A percentile compares a stretch with the other conserved stretches of the same genome.
phyloP scores from a whole-genome alignment of 495 filamentous ascomycete genomes.

The Chaetomium fimeti region DNA sequence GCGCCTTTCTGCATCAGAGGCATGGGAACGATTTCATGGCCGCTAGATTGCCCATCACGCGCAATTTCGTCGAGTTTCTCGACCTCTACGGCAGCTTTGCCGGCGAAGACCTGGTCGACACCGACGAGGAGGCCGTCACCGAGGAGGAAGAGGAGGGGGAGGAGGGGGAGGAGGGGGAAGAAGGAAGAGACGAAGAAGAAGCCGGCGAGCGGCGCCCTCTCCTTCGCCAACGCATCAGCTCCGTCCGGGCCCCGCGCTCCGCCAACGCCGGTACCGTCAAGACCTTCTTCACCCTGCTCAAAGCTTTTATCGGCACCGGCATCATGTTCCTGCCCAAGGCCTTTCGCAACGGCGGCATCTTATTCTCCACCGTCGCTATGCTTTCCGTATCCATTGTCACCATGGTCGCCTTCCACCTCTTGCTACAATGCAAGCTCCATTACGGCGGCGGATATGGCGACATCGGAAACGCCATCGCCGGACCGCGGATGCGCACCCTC shows the following conservation, averaged over 20 bases:
- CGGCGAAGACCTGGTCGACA: conserved; percentile 66
- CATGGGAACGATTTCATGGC: conserved; percentile 43
- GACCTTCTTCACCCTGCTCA: conserved; percentile 67
- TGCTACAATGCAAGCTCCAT: conserved; percentile 54
- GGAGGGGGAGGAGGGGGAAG: conserved; percentile 29
- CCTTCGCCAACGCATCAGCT: conserved; percentile 50
- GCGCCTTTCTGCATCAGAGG: conserved; percentile 56
- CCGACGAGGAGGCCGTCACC: conserved; percentile 56
- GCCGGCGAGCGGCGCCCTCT: conserved; percentile 51
- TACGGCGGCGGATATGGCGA: conserved; percentile 63
- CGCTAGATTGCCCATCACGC: conserved; percentile 51
- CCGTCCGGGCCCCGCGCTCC: conserved; percentile 36
- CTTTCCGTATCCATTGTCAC: conserved; percentile 54
- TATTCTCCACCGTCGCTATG: conserved; percentile 63
- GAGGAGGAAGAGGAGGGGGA: conserved; percentile 49
- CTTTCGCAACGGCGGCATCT: conserved; percentile 64
- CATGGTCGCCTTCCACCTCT: conserved; percentile 60
- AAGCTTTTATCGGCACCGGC: conserved; percentile 65
- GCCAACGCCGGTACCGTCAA: conserved; percentile 59
- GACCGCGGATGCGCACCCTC: conserved; percentile 49
- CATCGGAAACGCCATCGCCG: conserved; percentile 56
- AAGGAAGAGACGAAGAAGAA: conserved; percentile 27
- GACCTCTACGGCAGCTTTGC: conserved; percentile 70
- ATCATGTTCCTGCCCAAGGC: conserved; percentile 70
- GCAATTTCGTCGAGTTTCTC: conserved; percentile 67